These are phyloP conservation scores for Trichoderma gamsii DNA, from an alignment of 495 filamentous ascomycete genomes.

Conservation along the genomic window DNA sequence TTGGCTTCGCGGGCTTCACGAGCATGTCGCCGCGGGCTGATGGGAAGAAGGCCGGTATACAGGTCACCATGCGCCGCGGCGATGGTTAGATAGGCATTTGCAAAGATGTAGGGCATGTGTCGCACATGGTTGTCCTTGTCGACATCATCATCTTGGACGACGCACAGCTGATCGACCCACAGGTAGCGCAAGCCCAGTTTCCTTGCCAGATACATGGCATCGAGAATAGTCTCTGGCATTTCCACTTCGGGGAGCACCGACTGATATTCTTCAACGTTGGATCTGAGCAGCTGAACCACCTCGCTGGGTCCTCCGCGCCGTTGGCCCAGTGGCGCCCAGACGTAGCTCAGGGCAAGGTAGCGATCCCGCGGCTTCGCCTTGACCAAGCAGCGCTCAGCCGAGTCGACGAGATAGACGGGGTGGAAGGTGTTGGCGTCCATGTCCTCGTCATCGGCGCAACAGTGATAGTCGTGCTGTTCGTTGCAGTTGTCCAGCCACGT, in stretches of 20 bases:
- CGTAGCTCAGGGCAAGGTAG: conserved; percentile 24
- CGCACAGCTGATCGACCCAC: conserved; percentile 28
- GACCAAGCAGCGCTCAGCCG: conserved; percentile 16
- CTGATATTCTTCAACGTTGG: conserved; percentile 13
- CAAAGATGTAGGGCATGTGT: conserved; percentile 27
- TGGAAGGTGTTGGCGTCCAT: conserved; percentile 5
- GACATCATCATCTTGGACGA: conserved; percentile 24
- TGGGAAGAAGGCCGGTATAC: conserved; percentile 17
- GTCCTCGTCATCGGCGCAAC: conserved; percentile 7
- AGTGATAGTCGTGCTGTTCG: conserved; percentile 15
- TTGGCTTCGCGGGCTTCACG: not conserved
- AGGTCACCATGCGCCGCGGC: conserved; percentile 22
- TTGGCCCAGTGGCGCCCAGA: conserved; percentile 19
- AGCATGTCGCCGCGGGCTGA: conserved; percentile 3
- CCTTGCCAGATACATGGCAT: conserved; percentile 19
- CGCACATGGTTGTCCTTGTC: conserved; percentile 23
- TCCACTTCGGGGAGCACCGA: conserved; percentile 14
- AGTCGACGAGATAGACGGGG: conserved; percentile 19
- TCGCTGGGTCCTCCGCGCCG: not conserved
- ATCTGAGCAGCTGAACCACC: conserved; percentile 13
- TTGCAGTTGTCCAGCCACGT: conserved; percentile 18
- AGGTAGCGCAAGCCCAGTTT: conserved; percentile 23
- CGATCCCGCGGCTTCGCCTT: conserved; percentile 15
- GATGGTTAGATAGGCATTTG: conserved; percentile 25
- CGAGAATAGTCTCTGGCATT: conserved; percentile 19